Conservation (phyloP, 768 basidiomycete genomes). For the Boletus sp. region DNA sequence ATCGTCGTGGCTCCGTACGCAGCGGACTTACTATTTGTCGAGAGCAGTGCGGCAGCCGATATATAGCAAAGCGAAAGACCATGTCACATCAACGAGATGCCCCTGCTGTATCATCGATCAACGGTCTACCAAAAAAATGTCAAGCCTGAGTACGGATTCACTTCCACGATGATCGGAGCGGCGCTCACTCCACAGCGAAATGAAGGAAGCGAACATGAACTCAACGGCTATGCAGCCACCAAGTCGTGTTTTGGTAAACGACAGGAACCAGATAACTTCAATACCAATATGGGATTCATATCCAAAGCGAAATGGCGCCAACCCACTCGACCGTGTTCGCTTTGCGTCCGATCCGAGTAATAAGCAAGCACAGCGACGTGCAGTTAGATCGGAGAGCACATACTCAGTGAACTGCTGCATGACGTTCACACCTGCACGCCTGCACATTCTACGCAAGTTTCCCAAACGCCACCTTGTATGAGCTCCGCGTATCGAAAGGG, state of each 20-base stretch:
- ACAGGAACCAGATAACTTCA: no score
- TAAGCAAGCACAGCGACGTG: neutral
- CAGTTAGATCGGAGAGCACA: neutral
- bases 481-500: no score
- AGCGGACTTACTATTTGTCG: no score
- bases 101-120: neutral
- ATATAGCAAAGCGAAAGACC: no score
- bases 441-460: neutral
- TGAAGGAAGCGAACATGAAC: conserved; percentile 2
- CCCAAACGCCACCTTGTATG: neutral
- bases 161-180: neutral
- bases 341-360: neutral
- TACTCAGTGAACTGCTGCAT: no score
- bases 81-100: no score
- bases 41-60: no score
- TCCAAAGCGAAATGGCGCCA: neutral
- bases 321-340: neutral
- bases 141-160: no score
- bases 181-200: neutral
- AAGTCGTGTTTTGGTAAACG: neutral
- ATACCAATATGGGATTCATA: no score
- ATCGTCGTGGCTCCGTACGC: no score
- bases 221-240: no score
- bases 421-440: no score
- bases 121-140: neutral